Evolutionary conservation across 148 eudicot species (phyloP).

Genomic region (Rhododendron ferrugineum): DNA sequence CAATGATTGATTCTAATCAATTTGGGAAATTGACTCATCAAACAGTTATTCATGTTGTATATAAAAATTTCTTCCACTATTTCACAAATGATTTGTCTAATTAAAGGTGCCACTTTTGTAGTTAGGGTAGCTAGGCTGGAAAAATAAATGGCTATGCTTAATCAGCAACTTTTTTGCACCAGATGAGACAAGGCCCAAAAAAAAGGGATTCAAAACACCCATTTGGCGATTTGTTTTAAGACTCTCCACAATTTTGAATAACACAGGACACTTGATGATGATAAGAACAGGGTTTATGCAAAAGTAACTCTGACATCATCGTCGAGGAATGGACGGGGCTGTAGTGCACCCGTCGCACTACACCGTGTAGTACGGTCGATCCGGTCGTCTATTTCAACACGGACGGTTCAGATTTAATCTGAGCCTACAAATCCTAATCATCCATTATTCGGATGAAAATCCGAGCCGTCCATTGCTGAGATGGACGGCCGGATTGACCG

Average conservation of each 20-base stretch:
- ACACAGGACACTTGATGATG: not conserved
- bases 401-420: too few relatives aligned
- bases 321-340: too few relatives aligned
- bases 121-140: not conserved
- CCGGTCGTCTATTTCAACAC: too few relatives aligned
- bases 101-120: not conserved
- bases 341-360: too few relatives aligned
- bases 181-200: not conserved
- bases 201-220: not conserved
- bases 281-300: not conserved
- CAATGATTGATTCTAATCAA: constrained; percentile 1
- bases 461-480: too few relatives aligned
- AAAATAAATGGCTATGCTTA: not conserved
- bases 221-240: not conserved
- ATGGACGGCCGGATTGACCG: too few relatives aligned
- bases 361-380: too few relatives aligned
- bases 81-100: not conserved
- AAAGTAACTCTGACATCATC: not conserved
- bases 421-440: too few relatives aligned
- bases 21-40: not conserved
- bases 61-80: not conserved
- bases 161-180: not conserved
- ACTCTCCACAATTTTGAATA: not conserved
- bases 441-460: too few relatives aligned
- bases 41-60: not conserved